Evolutionary conservation across 306 rosid genomes (phyloP).

Genomic region (Fragaria iinumae): DNA sequence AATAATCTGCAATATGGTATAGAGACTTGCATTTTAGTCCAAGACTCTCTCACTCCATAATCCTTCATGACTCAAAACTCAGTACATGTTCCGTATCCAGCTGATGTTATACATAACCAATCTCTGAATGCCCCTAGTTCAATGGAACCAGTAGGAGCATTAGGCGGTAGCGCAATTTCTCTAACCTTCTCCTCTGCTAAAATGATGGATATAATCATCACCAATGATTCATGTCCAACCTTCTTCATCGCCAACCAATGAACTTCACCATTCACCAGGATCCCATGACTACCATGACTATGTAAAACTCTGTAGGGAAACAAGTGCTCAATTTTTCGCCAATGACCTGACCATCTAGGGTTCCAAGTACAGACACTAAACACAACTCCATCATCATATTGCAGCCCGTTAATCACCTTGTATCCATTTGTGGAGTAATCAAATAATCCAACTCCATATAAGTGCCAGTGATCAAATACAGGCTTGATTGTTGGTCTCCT

Average conservation of each 20-base stretch:
- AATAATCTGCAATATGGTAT: neutral
- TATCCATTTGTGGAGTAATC: neutral
- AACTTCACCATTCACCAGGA: neutral
- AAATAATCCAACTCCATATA: neutral
- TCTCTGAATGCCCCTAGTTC: neutral
- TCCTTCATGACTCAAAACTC: slow-evolving; percentile 5
- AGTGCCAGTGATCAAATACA: fast-evolving
- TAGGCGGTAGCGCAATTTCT: neutral
- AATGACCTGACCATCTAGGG: neutral
- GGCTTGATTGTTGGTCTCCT: neutral
- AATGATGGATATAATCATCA: neutral
- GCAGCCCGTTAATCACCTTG: neutral
- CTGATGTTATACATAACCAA: neutral
- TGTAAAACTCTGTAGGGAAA: neutral
- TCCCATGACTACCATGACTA: neutral
- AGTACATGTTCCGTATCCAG: no score
- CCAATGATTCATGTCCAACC: neutral
- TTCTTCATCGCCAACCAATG: neutral
- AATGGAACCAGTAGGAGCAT: neutral
- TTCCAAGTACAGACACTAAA: slow-evolving; percentile 5
- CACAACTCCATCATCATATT: neutral
- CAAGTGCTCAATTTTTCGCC: neutral
- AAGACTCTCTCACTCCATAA: neutral
- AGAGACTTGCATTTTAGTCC: neutral
- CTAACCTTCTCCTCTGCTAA: neutral